phyloP scores from a whole-genome alignment of 805 yeast genomes.

The Saturnispora besseyi region DNA sequence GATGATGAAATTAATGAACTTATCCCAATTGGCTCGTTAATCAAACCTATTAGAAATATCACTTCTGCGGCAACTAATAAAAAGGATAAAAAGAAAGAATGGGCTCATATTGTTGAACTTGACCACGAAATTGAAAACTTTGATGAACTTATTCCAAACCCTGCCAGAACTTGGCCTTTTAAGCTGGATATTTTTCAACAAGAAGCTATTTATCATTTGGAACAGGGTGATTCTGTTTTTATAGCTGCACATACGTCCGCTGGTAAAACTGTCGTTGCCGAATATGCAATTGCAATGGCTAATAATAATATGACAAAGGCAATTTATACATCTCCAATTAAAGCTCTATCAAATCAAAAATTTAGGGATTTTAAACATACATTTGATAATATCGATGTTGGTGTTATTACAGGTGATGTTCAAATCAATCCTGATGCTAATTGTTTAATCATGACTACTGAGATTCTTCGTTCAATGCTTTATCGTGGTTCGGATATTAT shows the following conservation, averaged over 20 bases:
- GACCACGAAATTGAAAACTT: conserved; percentile 79
- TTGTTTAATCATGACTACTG: conserved; percentile 98
- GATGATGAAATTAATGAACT: conserved; percentile 24
- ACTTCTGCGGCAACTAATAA: conserved; percentile 6
- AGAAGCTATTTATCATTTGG: conserved; percentile 93
- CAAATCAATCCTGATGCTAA: conserved; percentile 98
- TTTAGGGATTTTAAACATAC: conserved; percentile 87
- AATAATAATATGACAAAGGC: conserved; percentile 93
- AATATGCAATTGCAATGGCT: conserved; percentile 96
- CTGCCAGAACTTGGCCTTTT: conserved; percentile 93
- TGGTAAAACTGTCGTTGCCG: conserved; percentile 97
- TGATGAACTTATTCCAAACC: conserved; percentile 79
- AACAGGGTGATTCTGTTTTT: conserved; percentile 96
- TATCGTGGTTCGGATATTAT: conserved; percentile 96
- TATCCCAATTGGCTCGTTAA: conserved; percentile 21
- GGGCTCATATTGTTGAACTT: conserved; percentile 95
- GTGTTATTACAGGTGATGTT: conserved; percentile 98
- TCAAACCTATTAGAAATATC: conserved; percentile 19
- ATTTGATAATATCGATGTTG: conserved; percentile 88
- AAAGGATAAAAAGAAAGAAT: conserved; percentile 36
- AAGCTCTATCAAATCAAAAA: conserved; percentile 90
- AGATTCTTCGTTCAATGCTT: conserved; percentile 91
- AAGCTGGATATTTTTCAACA: conserved; percentile 92
- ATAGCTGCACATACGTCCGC: conserved; percentile 99
- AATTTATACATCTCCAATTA: conserved; percentile 93